Evolutionary conservation across 495 filamentous ascomycete species (phyloP).

Genomic region (Sordaria brevicollis): DNA sequence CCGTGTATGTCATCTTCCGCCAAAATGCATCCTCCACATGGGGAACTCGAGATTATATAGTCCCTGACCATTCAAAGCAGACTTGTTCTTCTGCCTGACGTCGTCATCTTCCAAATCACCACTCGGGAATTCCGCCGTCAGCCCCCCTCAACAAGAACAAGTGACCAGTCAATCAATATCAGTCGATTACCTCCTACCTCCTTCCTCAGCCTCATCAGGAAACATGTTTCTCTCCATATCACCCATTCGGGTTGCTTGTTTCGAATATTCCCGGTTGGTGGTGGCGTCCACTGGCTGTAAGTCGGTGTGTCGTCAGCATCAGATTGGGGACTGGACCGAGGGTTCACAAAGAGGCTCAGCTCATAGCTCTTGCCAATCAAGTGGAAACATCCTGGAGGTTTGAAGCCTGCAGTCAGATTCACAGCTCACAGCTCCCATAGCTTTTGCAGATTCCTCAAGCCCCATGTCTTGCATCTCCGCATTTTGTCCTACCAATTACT

Average conservation of each 20-base stretch:
- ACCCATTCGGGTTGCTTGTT: background rate
- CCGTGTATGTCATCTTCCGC: background rate
- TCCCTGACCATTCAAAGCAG: background rate
- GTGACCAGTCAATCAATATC: background rate
- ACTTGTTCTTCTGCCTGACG: background rate
- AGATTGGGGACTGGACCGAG: too few species aligned
- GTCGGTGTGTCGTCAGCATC: background rate
- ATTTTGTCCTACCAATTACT: background rate
- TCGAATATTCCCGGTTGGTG: background rate
- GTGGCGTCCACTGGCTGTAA: background rate
- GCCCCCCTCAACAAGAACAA: background rate
- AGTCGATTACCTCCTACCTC: background rate
- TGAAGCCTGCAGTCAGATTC: background rate
- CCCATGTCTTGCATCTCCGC: background rate
- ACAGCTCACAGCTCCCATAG: background rate
- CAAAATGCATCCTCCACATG: fast-evolving
- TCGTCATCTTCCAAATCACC: background rate
- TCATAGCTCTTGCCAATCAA: background rate
- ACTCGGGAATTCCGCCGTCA: background rate
- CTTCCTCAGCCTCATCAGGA: background rate
- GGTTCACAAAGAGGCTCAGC: background rate
- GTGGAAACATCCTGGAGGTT: too few species aligned
- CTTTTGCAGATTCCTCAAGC: background rate
- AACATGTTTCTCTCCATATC: background rate
- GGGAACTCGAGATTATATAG: background rate